Percentiles rank a stretch among this genome's conserved stretches.
Evolutionary conservation across 106 monocot genomes (phyloP).

Genomic region (Chionographis japonica): DNA sequence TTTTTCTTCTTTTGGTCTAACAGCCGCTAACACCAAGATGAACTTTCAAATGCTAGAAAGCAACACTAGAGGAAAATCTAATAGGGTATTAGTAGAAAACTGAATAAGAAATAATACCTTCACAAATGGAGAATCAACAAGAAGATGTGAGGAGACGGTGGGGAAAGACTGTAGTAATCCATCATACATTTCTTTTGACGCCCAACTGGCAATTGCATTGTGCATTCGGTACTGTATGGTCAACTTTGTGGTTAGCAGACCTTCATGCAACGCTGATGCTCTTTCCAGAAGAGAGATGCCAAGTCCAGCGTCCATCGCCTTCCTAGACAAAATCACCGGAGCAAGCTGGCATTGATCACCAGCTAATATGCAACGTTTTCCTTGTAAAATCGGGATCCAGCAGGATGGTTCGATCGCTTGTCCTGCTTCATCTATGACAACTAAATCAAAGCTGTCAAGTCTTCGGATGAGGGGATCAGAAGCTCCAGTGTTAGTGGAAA

Average conservation of each 20-base stretch:
- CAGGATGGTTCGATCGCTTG: conserved; percentile 95
- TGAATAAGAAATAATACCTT: conserved; percentile 43
- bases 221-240: conserved; percentile 86
- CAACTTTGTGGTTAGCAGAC: conserved; percentile 56
- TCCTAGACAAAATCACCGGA: conserved; percentile 82
- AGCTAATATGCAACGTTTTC: conserved; percentile 83
- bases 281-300: conserved; percentile 84
- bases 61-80: not conserved
- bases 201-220: conserved; percentile 94
- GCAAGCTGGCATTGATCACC: conserved; percentile 93
- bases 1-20: too few relatives aligned
- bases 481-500: conserved; percentile 87
- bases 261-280: conserved; percentile 58
- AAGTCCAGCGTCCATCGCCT: conserved; percentile 92
- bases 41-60: too few relatives aligned
- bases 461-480: conserved; percentile 77
- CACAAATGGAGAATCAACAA: conserved; percentile 90
- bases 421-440: conserved; percentile 90
- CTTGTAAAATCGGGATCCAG: conserved; percentile 95
- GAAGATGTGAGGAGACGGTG: conserved; percentile 72
- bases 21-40: too few relatives aligned
- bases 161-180: conserved; percentile 62
- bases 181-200: conserved; percentile 94
- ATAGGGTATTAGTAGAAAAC: not conserved
- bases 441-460: conserved; percentile 79